A percentile compares a stretch with the other conserved stretches of the same genome.
These are phyloP conservation scores for Rostrohypoxylon terebratum DNA, from an alignment of 495 filamentous ascomycete species.

Conservation along the genomic window DNA sequence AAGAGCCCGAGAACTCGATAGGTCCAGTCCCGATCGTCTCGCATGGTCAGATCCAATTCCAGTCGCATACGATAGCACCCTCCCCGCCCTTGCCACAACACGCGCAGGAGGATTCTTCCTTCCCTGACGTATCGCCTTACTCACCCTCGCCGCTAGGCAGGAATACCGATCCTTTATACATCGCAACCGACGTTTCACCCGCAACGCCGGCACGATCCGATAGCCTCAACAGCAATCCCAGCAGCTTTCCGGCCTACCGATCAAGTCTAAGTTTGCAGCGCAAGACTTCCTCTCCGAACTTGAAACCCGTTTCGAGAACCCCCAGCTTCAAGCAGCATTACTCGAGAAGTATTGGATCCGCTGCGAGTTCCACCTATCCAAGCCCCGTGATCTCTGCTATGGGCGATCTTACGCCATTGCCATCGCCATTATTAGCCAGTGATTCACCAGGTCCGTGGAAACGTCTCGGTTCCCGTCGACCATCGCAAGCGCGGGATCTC, in stretches of 20 bases:
- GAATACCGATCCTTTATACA: slow-evolving; percentile 43
- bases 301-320: slow-evolving; percentile 59
- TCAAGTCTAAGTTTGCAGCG: slow-evolving; percentile 49
- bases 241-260: slow-evolving; percentile 46
- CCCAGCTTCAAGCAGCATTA: slow-evolving; percentile 60
- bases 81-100: slow-evolving; percentile 42
- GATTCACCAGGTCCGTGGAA: slow-evolving; percentile 82
- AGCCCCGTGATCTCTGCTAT: slow-evolving; percentile 82
- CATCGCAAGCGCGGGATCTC: slow-evolving; percentile 52
- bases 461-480: slow-evolving; percentile 57
- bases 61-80: slow-evolving; percentile 47
- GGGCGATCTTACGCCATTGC: slow-evolving; percentile 90
- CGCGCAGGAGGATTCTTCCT: slow-evolving; percentile 26
- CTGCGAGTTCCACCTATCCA: slow-evolving; percentile 57
- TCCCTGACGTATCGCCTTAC: slow-evolving; percentile 31
- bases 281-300: slow-evolving; percentile 56
- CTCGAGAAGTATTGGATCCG: slow-evolving; percentile 55
- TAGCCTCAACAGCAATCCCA: slow-evolving; percentile 42
- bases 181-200: slow-evolving; percentile 54
- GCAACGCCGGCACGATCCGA: slow-evolving; percentile 41
- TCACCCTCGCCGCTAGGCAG: slow-evolving; percentile 36
- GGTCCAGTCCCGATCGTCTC: slow-evolving; percentile 14
- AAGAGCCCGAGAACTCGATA: slow-evolving; percentile 38
- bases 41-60: slow-evolving; percentile 43
- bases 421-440: slow-evolving; percentile 80